Conservation (phyloP, 495 filamentous ascomycete species). For the Neurospora discreta region DNA sequence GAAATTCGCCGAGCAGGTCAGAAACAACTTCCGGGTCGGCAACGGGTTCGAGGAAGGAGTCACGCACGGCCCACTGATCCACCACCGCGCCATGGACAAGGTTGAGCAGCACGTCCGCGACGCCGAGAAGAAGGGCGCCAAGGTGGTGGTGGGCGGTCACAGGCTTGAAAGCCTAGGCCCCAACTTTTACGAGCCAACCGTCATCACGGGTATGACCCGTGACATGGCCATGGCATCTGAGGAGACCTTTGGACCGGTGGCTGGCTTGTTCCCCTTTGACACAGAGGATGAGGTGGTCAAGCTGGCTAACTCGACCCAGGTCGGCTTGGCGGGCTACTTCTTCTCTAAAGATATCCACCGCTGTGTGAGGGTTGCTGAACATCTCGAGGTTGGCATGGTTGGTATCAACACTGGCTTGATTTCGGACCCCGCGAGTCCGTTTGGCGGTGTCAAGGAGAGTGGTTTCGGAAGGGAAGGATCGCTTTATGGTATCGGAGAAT, state of each 20-base stretch:
- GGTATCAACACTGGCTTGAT: conserved; percentile 78
- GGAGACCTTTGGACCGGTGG: conserved; percentile 84
- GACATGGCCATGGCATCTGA: conserved; percentile 70
- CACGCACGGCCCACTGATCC: conserved; percentile 78
- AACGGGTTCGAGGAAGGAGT: conserved; percentile 57
- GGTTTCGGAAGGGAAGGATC: conserved; percentile 90
- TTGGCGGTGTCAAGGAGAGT: conserved; percentile 88
- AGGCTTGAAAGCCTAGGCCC: conserved; percentile 50
- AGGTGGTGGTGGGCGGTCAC: conserved; percentile 60
- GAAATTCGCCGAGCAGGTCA: conserved; percentile 63
- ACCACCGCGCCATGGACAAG: conserved; percentile 62
- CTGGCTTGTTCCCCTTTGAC: conserved; percentile 71
- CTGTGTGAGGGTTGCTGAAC: conserved; percentile 67
- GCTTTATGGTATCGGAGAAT: conserved; percentile 85
- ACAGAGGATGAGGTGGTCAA: conserved; percentile 75
- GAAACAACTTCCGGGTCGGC: conserved; percentile 59
- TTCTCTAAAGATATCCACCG: conserved; percentile 64
- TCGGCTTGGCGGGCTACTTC: conserved; percentile 82
- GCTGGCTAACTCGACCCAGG: conserved; percentile 63
- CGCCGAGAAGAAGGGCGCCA: conserved; percentile 62
- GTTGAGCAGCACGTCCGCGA: conserved; percentile 70
- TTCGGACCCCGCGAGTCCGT: conserved; percentile 72
- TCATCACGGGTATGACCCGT: conserved; percentile 67
- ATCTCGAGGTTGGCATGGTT: conserved; percentile 84
- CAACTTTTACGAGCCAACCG: conserved; percentile 76